Evolutionary conservation across 169 alveolate species (phyloP), one percentile per base, ranked within the genome.

Genomic region (Cryptosporidium canis): DNA sequence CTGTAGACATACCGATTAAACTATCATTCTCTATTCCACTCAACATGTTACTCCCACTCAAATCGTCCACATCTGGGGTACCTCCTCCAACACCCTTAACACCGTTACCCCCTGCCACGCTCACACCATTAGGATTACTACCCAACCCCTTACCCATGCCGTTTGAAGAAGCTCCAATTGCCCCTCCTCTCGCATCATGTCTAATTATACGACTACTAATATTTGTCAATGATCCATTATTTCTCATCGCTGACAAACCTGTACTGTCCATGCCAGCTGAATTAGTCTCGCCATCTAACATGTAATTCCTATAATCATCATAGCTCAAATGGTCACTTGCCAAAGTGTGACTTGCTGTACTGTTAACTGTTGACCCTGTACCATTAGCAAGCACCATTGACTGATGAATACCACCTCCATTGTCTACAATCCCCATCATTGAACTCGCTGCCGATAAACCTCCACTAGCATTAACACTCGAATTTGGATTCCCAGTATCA

Each of bases 221-320:
- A 21, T 35, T 53, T 21, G 37, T 29, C 58, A 56, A 39, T 9
- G 53, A 4, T 16, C 55, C 51, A 37, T 14, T 68, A 21, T 0
- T 61, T 39, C 56, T 66, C 58, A 68, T 29, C 1, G 39, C 14
- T 21, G 83, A 44, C 6, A 48, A 16, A 48, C 58, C 41, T 18
- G 66, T 51, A 58, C 0, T 61, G 37, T 61, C 72, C 27, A 18
- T 44, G 37, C 24, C 24, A 6, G 39, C 41, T 24, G 56, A 6
- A 24, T 37, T 37, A 21, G 31, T 31, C 4, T 31, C 72, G 24
- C 77, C 72, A 58, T 77, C 87, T 37, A 77, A 37, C 18, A 77
- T 77, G 61, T 77, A 77, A 77, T 61, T 61, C 16, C 87, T 77
- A 77, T 77, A 77, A 44, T 77, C 87, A 77, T 77, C 87, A 55